Conservation (phyloP, 176 grass and related monocot species). For the Juncus inflexus region DNA sequence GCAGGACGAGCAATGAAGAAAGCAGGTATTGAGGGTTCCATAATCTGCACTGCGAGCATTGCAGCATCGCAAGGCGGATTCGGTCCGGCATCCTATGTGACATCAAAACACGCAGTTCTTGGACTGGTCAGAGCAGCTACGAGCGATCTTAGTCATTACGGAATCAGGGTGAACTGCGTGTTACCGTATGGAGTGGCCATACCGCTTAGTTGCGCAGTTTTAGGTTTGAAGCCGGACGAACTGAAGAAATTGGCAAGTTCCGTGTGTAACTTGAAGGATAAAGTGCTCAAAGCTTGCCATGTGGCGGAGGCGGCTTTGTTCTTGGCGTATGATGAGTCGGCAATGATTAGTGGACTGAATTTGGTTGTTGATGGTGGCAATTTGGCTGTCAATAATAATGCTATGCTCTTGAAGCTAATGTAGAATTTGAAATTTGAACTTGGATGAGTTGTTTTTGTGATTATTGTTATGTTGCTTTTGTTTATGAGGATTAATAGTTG, state of each 20-base stretch:
- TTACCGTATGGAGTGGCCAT: conserved; percentile 67
- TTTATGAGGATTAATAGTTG: too few species aligned
- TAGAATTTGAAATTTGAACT: not conserved
- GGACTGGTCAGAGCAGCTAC: conserved; percentile 63
- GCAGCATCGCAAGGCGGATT: conserved; percentile 45
- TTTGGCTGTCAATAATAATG: conserved; percentile 42
- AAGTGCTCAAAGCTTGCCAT: conserved; percentile 40
- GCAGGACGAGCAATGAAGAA: conserved; percentile 60
- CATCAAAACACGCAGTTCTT: conserved; percentile 76
- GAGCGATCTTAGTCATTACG: conserved; percentile 50
- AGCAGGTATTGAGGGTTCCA: conserved; percentile 34
- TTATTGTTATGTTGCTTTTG: too few species aligned
- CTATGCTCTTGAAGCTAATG: conserved; percentile 17
- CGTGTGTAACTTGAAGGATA: conserved; percentile 38
- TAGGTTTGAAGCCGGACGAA: conserved; percentile 22
- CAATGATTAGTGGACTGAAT: conserved; percentile 65
- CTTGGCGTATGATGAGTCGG: conserved; percentile 65
- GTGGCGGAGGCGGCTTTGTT: conserved; percentile 61
- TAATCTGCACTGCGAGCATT: conserved; percentile 74
- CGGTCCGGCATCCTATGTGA: conserved; percentile 58
- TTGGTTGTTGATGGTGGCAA: conserved; percentile 65
- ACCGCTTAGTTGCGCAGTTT: conserved; percentile 35
- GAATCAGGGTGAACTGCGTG: conserved; percentile 73
- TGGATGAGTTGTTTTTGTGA: too few species aligned
- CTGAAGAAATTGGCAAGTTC: conserved; percentile 35